A percentile compares a stretch with the other conserved stretches of the same genome.
These are phyloP conservation scores for Mycena pura DNA, from an alignment of 768 basidiomycete species.

Conservation along the genomic window DNA sequence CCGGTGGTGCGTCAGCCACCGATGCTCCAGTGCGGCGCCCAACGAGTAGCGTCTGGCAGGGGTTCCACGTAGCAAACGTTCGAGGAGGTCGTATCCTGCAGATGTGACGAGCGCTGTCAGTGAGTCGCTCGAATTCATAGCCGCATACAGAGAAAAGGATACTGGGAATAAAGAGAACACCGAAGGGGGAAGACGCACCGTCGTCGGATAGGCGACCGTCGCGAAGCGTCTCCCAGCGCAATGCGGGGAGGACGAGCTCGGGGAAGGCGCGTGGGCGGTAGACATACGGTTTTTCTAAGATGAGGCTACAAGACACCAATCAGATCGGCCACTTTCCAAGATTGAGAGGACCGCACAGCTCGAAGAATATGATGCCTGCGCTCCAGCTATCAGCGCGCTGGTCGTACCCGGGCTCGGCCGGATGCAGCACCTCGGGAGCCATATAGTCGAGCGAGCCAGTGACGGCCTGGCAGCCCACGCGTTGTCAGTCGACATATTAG, in stretches of 20 bases:
- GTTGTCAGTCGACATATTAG: not conserved
- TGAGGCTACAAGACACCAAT: not conserved
- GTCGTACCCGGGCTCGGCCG: not conserved
- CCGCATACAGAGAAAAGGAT: too few species aligned
- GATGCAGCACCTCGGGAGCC: conserved; percentile 3
- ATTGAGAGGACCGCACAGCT: not conserved
- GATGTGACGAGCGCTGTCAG: too few species aligned
- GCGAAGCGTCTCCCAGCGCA: not conserved
- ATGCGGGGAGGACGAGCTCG: not conserved
- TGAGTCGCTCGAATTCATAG: too few species aligned
- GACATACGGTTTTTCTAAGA: not conserved
- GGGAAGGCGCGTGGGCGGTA: not conserved
- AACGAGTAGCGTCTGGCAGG: not conserved
- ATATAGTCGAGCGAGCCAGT: conserved; percentile 8
- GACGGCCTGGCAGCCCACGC: not conserved
- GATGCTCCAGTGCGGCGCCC: not conserved
- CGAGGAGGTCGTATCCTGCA: not conserved
- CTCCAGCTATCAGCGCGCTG: conserved; percentile 6
- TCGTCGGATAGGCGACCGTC: not conserved
- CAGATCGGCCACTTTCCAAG: too few species aligned
- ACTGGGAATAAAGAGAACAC: not conserved
- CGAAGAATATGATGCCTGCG: not conserved
- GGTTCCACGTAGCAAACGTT: not conserved
- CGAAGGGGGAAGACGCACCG: not conserved
- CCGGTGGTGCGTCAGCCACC: conserved; percentile 8